Evolutionary conservation across 148 eudicot species (phyloP).

Genomic region (Vaccinium macrocarpon): DNA sequence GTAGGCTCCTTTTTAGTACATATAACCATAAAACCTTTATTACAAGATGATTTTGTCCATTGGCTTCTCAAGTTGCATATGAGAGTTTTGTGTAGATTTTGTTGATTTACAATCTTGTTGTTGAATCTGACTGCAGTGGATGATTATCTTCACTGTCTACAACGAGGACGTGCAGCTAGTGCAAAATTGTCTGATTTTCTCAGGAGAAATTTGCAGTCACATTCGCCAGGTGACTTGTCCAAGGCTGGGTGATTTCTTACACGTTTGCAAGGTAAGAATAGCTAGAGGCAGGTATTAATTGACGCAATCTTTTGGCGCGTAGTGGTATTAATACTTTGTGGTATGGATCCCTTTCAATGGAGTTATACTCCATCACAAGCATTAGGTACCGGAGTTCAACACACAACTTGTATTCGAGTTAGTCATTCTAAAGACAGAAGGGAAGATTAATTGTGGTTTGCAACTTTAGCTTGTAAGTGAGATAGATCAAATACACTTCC

Average conservation of each 20-base stretch:
- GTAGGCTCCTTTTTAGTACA: background rate
- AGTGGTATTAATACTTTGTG: background rate
- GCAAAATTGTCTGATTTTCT: constrained; percentile 61
- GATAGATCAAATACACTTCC: too few relatives aligned
- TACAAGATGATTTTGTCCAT: background rate
- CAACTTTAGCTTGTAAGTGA: too few relatives aligned
- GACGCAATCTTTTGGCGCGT: background rate
- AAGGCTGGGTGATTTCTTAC: constrained; percentile 27
- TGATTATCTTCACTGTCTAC: constrained; percentile 66
- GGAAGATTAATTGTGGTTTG: too few relatives aligned
- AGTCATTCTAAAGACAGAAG: too few relatives aligned
- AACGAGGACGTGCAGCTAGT: constrained; percentile 74
- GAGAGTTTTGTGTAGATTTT: background rate
- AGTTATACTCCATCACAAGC: too few relatives aligned
- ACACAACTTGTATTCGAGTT: too few relatives aligned
- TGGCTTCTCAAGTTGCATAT: background rate
- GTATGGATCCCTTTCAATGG: background rate
- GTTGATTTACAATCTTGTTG: background rate
- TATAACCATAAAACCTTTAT: background rate
- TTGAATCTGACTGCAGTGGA: constrained; percentile 46
- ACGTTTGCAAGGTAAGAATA: background rate
- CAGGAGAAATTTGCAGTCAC: constrained; percentile 47
- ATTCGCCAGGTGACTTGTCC: constrained; percentile 30
- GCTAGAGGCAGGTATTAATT: background rate
- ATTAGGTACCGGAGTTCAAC: too few relatives aligned